These are phyloP conservation scores for Ophiostoma novo-ulmi DNA, from an alignment of 2,329 filamentous ascomycete genomes.

Conservation along the genomic window DNA sequence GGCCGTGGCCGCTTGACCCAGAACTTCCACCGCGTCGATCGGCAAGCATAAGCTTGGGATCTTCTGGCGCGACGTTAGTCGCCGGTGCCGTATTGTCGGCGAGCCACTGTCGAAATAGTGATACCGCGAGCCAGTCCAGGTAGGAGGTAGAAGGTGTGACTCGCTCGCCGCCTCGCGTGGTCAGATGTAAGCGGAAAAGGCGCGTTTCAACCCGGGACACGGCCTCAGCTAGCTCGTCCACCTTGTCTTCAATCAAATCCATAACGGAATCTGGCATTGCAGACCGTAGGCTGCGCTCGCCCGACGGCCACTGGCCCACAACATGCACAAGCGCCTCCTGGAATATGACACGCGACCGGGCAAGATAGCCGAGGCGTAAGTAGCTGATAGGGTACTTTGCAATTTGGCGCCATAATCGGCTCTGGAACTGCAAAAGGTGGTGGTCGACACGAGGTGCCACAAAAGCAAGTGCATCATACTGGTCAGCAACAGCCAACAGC, in stretches of 20 bases:
- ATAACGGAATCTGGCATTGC: slow-evolving; percentile 70
- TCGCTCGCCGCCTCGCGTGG: slow-evolving; percentile 73
- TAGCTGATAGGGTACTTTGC: slow-evolving; percentile 94
- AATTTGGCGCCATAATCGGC: slow-evolving; percentile 89
- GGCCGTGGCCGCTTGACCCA: slow-evolving; percentile 22
- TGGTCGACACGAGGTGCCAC: slow-evolving; percentile 89
- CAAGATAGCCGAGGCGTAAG: slow-evolving; percentile 80
- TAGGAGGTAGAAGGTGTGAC: slow-evolving; percentile 75
- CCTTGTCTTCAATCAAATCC: slow-evolving; percentile 91
- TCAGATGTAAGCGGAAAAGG: slow-evolving; percentile 75
- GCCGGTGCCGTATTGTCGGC: slow-evolving; percentile 81
- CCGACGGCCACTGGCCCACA: slow-evolving; percentile 86
- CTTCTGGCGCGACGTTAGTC: slow-evolving; percentile 36
- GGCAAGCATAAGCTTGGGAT: slow-evolving; percentile 27
- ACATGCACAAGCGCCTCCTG: slow-evolving; percentile 88
- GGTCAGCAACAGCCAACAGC: slow-evolving; percentile 80
- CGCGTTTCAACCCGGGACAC: slow-evolving; percentile 74
- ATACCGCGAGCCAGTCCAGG: slow-evolving; percentile 83
- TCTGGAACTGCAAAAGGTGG: slow-evolving; percentile 87
- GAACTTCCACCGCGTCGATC: slow-evolving; percentile 30
- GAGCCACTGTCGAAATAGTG: slow-evolving; percentile 86
- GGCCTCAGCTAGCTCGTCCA: slow-evolving; percentile 80
- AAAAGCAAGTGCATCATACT: slow-evolving; percentile 85
- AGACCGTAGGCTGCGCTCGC: slow-evolving; percentile 68
- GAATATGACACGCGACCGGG: slow-evolving; percentile 76